Conservation (phyloP, 2,329 filamentous ascomycete species). For the Didymellaceae sp. region DNA sequence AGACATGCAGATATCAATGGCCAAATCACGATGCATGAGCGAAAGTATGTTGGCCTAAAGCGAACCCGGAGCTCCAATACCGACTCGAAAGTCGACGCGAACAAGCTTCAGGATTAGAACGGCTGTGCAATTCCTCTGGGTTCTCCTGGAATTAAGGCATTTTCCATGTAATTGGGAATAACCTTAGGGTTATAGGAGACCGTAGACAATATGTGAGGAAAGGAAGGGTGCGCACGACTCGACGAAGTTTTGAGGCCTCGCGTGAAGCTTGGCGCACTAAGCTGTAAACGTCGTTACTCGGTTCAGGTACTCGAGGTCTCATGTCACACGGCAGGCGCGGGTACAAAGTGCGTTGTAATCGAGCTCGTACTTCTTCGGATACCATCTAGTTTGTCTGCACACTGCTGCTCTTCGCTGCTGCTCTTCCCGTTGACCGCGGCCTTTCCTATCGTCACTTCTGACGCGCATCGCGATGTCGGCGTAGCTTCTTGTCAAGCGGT, state of each 20-base stretch:
- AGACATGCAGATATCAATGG: conserved; percentile 2
- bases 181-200: conserved; percentile 38
- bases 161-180: conserved; percentile 35
- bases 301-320: not conserved
- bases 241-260: conserved; percentile 11
- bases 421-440: not conserved
- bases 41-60: conserved; percentile 48
- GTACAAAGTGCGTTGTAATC: not conserved
- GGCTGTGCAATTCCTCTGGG: conserved; percentile 46
- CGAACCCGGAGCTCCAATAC: conserved; percentile 49
- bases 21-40: conserved; percentile 7
- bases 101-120: conserved; percentile 50
- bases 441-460: not conserved
- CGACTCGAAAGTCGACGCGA: conserved; percentile 42
- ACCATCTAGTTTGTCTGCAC: not conserved
- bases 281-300: conserved; percentile 5
- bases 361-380: not conserved
- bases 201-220: conserved; percentile 40
- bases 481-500: not conserved
- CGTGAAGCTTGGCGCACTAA: conserved; percentile 16
- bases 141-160: conserved; percentile 39
- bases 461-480: not conserved
- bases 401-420: not conserved
- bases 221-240: conserved; percentile 15
- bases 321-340: not conserved